These are phyloP conservation scores for Candida xyloterini DNA, from an alignment of 805 yeast species.

Conservation along the genomic window DNA sequence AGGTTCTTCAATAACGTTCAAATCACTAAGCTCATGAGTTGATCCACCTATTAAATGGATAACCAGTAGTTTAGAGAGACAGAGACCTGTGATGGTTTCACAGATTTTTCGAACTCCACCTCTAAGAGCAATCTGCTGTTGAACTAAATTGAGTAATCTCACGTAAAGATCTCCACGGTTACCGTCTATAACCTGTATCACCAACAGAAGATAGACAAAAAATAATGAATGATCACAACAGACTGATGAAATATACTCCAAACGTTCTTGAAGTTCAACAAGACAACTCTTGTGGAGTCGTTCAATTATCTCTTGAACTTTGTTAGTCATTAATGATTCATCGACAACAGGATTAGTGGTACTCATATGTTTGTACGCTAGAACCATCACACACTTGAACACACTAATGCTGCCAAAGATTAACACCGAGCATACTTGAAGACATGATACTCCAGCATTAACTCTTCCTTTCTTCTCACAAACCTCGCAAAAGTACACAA, in stretches of 20 bases:
- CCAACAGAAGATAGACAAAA: constrained; percentile 14
- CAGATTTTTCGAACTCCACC: constrained; percentile 19
- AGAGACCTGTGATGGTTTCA: constrained; percentile 16
- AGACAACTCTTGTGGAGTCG: constrained; percentile 1
- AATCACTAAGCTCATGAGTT: not conserved
- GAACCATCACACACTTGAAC: not conserved
- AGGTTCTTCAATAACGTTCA: constrained; percentile 1
- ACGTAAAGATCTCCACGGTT: constrained; percentile 6
- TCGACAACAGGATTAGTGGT: not conserved
- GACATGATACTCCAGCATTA: not conserved
- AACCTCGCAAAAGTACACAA: not conserved
- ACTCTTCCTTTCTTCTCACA: not conserved
- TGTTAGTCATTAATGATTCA: not conserved
- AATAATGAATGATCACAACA: constrained; percentile 23
- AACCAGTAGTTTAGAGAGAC: constrained; percentile 16
- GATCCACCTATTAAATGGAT: constrained; percentile 10
- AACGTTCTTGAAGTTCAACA: constrained; percentile 14
- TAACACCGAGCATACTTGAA: not conserved
- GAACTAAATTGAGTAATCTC: constrained; percentile 12
- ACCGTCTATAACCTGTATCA: constrained; percentile 16
- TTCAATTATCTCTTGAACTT: not conserved
- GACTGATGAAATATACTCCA: constrained; percentile 15
- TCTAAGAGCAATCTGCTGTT: constrained; percentile 18
- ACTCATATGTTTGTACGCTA: not conserved
- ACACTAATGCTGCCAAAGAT: not conserved